Evolutionary conservation across 2,329 filamentous ascomycete species (phyloP), one percentile per base, ranked within the genome.

Genomic region (Huntiella bhutanensis): DNA sequence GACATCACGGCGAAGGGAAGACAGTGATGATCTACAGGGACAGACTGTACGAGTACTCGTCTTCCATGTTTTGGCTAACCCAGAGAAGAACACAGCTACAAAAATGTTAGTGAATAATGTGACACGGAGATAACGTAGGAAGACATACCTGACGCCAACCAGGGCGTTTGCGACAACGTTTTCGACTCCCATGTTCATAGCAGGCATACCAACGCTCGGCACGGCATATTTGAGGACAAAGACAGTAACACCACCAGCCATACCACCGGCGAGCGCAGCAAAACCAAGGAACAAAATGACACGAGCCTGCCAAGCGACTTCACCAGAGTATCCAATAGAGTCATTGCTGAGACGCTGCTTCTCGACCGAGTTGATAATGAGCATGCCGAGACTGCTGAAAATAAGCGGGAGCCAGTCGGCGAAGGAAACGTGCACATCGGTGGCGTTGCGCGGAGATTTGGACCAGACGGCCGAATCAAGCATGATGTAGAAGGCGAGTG

Each of bases 61-160:
- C 76, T 64, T 80, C 76, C 72, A 80, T 79, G 55, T 80, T 80
- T 66, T 80, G 76, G 61, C 71, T 76, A 47, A 80, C 61, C 76
- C 76, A 80, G 37, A 80, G 66, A 50, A 79, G 70, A 41, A 77
- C 74, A 16, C 71, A 71, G 60, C 73, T 75, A 52, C 12, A 8
- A 47, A 59, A 55, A 3, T 39, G 12, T 12, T 8, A 17, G 33
- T 44, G 41, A 35, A 39, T 13, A 17, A 17, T 36, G 15, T 19
- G n/a, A 33, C 16, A 11, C 12, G 4, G 6, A 22, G 11, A 16
- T 11, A 15, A n/a, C 8, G 13, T 28, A 34, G n/a, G 12, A 11
- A 7, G 38, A 60, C 68, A 53, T 58, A 72, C 69, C 69, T 76
- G 47, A 76, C 57, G 45, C 75, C 75, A 46, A 80, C 74, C 33